Conservation (phyloP, 257 asterid genomes). For the Solanum lycopersicoides region DNA sequence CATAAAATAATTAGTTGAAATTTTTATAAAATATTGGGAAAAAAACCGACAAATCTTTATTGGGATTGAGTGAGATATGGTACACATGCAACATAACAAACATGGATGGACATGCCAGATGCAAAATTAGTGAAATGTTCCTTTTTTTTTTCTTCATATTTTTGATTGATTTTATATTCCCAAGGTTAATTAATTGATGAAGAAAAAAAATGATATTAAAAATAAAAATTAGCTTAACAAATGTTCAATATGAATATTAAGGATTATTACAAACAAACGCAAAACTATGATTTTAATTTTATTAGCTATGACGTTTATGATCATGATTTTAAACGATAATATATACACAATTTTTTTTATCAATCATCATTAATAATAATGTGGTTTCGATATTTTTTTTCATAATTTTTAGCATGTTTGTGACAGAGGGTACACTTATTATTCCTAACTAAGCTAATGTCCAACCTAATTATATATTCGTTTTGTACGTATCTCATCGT, state of each 20-base stretch:
- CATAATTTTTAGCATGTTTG: background rate
- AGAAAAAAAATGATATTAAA: too few relatives aligned
- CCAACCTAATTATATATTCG: background rate
- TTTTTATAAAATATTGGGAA: background rate
- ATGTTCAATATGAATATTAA: too few relatives aligned
- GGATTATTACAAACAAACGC: too few relatives aligned
- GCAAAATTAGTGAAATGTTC: background rate
- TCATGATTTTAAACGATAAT: too few relatives aligned
- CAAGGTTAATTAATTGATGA: background rate
- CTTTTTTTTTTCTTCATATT: too few relatives aligned
- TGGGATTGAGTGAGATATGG: conserved; percentile 37
- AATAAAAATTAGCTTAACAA: too few relatives aligned
- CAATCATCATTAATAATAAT: too few relatives aligned
- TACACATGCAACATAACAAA: conserved; percentile 8
- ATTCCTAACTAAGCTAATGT: background rate
- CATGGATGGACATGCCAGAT: background rate
- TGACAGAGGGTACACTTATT: background rate
- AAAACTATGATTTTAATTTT: too few relatives aligned
- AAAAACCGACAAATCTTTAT: conserved; percentile 44
- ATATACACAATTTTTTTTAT: too few relatives aligned
- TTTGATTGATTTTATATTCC: too few relatives aligned
- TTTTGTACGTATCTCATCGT: background rate
- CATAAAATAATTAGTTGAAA: background rate
- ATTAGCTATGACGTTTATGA: too few relatives aligned
- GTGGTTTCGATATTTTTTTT: background rate